Percentiles rank a stretch among this genome's conserved stretches.
phyloP scores from a whole-genome alignment of 2,329 filamentous ascomycete genomes.

The Harringtonia aguacate region DNA sequence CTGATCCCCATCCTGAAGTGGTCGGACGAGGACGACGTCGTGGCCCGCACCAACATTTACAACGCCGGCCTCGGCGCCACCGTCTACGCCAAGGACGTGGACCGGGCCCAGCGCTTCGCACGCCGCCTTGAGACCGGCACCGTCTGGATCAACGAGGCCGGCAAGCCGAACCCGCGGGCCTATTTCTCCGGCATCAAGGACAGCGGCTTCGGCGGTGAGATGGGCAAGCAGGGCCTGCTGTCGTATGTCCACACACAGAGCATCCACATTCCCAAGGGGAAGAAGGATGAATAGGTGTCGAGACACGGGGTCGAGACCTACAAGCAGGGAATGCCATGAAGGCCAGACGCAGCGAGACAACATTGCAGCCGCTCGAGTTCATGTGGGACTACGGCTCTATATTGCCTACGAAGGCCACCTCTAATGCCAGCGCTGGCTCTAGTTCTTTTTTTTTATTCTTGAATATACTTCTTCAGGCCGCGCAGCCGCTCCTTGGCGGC shows the following conservation, averaged over 20 bases:
- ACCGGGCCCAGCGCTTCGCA: constrained; percentile 39
- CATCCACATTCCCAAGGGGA: constrained; percentile 17
- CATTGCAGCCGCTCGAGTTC: neutral
- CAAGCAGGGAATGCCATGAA: no score
- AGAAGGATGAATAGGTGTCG: no score
- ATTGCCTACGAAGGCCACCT: no score
- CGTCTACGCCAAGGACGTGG: constrained; percentile 44
- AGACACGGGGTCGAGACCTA: no score
- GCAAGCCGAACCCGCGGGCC: constrained; percentile 19
- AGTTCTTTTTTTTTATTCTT: constrained; percentile 3
- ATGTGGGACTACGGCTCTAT: no score
- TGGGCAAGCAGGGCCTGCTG: constrained; percentile 22
- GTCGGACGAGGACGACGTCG: constrained; percentile 48
- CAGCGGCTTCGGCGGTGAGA: constrained; percentile 23
- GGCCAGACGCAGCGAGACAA: neutral
- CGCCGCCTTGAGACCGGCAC: constrained; percentile 43
- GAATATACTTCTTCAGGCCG: constrained; percentile 62
- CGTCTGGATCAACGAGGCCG: constrained; percentile 45
- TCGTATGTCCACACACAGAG: constrained; percentile 22
- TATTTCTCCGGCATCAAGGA: constrained; percentile 23
- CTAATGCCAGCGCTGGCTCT: no score
- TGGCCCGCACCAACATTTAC: constrained; percentile 41
- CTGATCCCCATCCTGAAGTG: constrained; percentile 54
- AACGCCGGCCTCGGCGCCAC: constrained; percentile 45
- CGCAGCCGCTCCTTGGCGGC: constrained; percentile 65